These are phyloP conservation scores for Mycogone perniciosa DNA, from an alignment of 2,329 filamentous ascomycete species.

Conservation along the genomic window DNA sequence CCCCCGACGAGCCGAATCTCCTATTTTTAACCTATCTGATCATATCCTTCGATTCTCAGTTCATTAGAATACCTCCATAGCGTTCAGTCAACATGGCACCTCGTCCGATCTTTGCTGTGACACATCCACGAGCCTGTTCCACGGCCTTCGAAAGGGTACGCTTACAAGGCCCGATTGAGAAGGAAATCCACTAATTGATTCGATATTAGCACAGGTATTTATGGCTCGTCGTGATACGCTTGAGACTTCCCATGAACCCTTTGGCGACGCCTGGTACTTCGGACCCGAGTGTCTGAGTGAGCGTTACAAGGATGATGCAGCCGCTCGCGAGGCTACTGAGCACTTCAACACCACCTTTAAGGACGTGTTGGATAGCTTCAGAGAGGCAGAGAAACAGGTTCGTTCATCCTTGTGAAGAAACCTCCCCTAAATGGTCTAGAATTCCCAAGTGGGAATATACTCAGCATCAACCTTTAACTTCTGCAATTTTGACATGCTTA, in stretches of 20 bases:
- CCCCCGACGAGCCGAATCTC: not conserved
- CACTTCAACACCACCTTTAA: slow-evolving; percentile 66
- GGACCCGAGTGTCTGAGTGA: slow-evolving; percentile 80
- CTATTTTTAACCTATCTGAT: not conserved
- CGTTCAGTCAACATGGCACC: slow-evolving; percentile 49
- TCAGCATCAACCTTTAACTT: not conserved
- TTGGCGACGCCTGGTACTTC: slow-evolving; percentile 94
- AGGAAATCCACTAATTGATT: not conserved
- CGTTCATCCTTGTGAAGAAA: slow-evolving; percentile 24
- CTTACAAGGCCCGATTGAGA: not conserved
- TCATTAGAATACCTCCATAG: not conserved
- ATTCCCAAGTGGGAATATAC: not conserved
- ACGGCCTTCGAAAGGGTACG: slow-evolving; percentile 93
- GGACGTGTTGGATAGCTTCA: slow-evolving; percentile 70
- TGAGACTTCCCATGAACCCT: slow-evolving; percentile 86
- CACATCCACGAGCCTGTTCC: slow-evolving; percentile 90
- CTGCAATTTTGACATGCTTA: too few relatives aligned
- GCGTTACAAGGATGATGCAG: slow-evolving; percentile 66
- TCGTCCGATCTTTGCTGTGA: slow-evolving; percentile 79
- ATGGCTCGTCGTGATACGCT: slow-evolving; percentile 85
- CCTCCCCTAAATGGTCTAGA: not conserved
- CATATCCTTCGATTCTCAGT: not conserved
- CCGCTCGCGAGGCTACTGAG: slow-evolving; percentile 52
- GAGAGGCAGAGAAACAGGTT: slow-evolving; percentile 68
- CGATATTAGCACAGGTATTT: slow-evolving; percentile 61